Conservation (phyloP, 1,139 yeast genomes). For the Pneumocystis murina region DNA sequence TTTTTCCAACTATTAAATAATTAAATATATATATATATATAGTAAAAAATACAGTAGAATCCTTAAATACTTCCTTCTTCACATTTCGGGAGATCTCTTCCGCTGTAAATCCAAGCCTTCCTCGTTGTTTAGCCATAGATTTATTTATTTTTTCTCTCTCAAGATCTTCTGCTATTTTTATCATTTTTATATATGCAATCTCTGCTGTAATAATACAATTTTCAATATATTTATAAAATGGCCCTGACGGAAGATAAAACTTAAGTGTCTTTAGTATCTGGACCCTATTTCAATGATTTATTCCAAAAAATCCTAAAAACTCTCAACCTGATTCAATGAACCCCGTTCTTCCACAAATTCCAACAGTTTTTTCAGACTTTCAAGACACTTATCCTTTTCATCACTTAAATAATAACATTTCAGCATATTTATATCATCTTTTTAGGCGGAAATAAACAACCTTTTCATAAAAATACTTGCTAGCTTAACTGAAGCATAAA, state of each 20-base stretch:
- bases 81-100: conserved; percentile 26
- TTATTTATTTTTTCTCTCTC: conserved; percentile 27
- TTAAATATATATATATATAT: not conserved
- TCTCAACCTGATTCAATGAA: conserved; percentile 14
- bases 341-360: conserved; percentile 21
- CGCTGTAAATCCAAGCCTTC: conserved; percentile 17
- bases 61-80: conserved; percentile 30
- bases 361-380: conserved; percentile 11
- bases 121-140: conserved; percentile 21
- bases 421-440: not conserved
- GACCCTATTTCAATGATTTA: not conserved
- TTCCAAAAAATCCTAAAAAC: conserved; percentile 13
- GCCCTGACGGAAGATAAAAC: conserved; percentile 48
- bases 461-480: conserved; percentile 17
- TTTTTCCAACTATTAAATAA: conserved; percentile 27
- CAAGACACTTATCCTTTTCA: conserved; percentile 12
- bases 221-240: conserved; percentile 43
- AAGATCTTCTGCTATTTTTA: conserved; percentile 31
- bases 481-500: conserved; percentile 24
- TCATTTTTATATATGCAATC: conserved; percentile 36
- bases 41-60: not conserved
- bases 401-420: not conserved
- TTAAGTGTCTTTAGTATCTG: conserved; percentile 34
- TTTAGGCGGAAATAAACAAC: not conserved
- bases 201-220: conserved; percentile 38